phyloP scores from a whole-genome alignment of 257 asterid species.

The Solanum microdontum region DNA sequence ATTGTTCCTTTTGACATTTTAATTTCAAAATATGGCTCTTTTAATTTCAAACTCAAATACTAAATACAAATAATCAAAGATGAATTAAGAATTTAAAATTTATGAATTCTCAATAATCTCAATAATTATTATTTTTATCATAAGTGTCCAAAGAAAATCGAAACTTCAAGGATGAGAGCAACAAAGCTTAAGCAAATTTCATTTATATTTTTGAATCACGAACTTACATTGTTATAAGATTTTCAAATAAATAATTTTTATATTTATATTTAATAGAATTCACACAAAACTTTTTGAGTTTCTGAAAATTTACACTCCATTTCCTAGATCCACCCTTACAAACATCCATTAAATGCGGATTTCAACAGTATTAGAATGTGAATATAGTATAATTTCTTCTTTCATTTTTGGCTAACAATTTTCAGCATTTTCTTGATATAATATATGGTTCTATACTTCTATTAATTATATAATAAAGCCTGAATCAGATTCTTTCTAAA shows the following conservation, averaged over 20 bases:
- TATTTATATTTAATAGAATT: too few species aligned
- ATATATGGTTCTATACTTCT: neutral
- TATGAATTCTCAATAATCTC: neutral
- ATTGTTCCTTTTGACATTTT: too few species aligned
- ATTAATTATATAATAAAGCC: neutral
- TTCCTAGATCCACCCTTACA: neutral
- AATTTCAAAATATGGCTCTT: too few species aligned
- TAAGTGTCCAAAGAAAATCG: neutral
- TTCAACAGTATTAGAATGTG: neutral
- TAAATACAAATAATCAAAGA: too few species aligned
- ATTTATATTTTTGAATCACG: neutral
- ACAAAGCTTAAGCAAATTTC: neutral
- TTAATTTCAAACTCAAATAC: too few species aligned
- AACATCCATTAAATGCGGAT: neutral
- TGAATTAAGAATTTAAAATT: too few species aligned
- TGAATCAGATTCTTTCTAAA: neutral
- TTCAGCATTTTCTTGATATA: neutral
- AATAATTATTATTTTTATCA: fast-evolving
- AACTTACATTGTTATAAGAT: neutral
- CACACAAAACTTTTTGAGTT: neutral
- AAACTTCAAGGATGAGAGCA: too few species aligned
- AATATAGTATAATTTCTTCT: neutral
- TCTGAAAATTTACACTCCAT: neutral
- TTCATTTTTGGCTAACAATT: neutral
- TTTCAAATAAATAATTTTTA: neutral